Conservation (phyloP, 2,329 filamentous ascomycete species). For the Chrysoporthe puriensis region DNA sequence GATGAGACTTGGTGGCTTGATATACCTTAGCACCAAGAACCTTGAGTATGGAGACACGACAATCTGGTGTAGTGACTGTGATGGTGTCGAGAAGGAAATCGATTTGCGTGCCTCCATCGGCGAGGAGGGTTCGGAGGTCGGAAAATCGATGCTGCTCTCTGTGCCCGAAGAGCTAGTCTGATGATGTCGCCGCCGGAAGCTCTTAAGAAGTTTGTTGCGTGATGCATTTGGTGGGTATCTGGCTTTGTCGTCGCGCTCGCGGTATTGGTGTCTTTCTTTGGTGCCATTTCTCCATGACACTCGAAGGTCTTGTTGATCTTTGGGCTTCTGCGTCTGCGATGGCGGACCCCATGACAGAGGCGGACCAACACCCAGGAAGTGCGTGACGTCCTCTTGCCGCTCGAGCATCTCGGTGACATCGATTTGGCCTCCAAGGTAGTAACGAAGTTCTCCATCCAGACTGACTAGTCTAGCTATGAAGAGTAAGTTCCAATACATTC, state of each 20-base stretch:
- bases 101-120: conserved; percentile 7
- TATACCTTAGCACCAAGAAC: conserved; percentile 18
- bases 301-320: conserved; percentile 3
- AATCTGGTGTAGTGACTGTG: not conserved
- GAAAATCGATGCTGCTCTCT: not conserved
- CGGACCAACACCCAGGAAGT: conserved; percentile 7
- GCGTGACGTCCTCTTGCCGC: conserved; percentile 12
- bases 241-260: conserved; percentile 3
- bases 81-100: not conserved
- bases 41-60: conserved; percentile 24
- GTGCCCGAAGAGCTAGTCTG: not conserved
- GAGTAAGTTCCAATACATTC: conserved; percentile 22
- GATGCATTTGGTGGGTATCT: conserved; percentile 23
- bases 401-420: conserved; percentile 24
- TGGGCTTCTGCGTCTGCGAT: not conserved
- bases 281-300: conserved; percentile 2
- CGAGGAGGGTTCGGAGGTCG: conserved; percentile 18
- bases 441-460: conserved; percentile 4
- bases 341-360: not conserved
- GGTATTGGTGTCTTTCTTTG: not conserved
- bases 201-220: conserved; percentile 20
- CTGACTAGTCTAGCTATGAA: conserved; percentile 17
- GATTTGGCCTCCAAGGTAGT: conserved; percentile 21
- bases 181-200: conserved; percentile 14
- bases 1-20: not conserved